These are phyloP conservation scores for Ascochyta fabae DNA, from an alignment of 2,329 filamentous ascomycete genomes.

Conservation along the genomic window DNA sequence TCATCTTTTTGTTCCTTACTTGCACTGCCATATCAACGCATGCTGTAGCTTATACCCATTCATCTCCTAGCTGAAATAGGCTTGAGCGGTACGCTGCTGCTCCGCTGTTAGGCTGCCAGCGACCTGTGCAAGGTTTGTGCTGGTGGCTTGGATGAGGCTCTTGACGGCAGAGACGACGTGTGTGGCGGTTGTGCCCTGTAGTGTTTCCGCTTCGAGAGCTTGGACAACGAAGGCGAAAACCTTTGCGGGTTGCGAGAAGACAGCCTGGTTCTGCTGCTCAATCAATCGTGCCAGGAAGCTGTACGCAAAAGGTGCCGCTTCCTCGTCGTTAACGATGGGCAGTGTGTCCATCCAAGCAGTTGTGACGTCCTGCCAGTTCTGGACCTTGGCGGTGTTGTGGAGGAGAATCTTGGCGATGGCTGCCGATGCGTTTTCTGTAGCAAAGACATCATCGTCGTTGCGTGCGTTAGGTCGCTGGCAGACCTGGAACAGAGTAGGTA, in stretches of 20 bases:
- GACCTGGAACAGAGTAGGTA: slow-evolving; percentile 84
- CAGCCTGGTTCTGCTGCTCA: slow-evolving; percentile 87
- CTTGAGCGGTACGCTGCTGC: slow-evolving; percentile 77
- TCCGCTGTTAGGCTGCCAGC: slow-evolving; percentile 78
- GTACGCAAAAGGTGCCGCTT: slow-evolving; percentile 95
- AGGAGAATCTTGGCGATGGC: slow-evolving; percentile 97
- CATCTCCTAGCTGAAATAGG: slow-evolving; percentile 70
- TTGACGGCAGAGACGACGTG: slow-evolving; percentile 81
- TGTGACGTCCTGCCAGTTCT: slow-evolving; percentile 76
- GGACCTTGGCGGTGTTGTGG: slow-evolving; percentile 80
- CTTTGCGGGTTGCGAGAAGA: slow-evolving; percentile 77
- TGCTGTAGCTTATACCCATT: slow-evolving; percentile 10
- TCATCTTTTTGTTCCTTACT: not conserved
- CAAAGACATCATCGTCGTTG: slow-evolving; percentile 92
- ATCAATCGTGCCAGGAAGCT: slow-evolving; percentile 90
- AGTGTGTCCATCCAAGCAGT: slow-evolving; percentile 90
- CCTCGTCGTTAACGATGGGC: slow-evolving; percentile 92
- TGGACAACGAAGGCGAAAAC: slow-evolving; percentile 86
- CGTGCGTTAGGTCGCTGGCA: slow-evolving; percentile 81
- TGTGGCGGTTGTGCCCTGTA: slow-evolving; percentile 81
- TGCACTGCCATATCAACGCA: slow-evolving; percentile 1
- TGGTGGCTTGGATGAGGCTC: slow-evolving; percentile 73
- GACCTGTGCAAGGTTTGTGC: slow-evolving; percentile 76
- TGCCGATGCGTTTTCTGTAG: slow-evolving; percentile 95
- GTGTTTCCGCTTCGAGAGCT: slow-evolving; percentile 87